Percentiles rank a stretch among this genome's conserved stretches.
Conservation (phyloP, 768 basidiomycete species). For the Tylopilus sp. region DNA sequence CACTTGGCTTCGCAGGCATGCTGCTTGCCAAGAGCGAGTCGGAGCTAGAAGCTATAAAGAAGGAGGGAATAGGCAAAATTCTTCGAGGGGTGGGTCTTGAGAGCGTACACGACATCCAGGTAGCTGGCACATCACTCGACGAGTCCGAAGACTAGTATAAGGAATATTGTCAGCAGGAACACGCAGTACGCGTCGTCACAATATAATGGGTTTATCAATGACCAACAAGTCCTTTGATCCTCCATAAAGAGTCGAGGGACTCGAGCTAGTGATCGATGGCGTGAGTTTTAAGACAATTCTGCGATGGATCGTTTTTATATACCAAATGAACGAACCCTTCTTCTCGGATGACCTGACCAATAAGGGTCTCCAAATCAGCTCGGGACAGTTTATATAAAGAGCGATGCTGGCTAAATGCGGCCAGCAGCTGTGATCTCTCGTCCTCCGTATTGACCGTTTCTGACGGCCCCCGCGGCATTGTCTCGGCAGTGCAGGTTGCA, state of each 20-base stretch:
- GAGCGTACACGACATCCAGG: conserved; percentile 67
- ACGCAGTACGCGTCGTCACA: neutral
- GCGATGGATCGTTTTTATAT: conserved; percentile 15
- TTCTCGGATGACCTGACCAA: conserved; percentile 63
- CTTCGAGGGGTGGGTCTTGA: conserved; percentile 60
- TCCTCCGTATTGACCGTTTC: conserved; percentile 2
- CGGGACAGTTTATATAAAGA: conserved; percentile 53
- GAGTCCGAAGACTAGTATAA: conserved; percentile 18
- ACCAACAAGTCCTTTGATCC: conserved; percentile 38
- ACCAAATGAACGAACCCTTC: conserved; percentile 80
- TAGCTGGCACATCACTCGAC: conserved; percentile 45
- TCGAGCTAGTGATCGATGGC: conserved; percentile 42
- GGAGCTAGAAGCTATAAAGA: conserved; percentile 67
- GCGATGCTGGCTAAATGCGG: conserved; percentile 42
- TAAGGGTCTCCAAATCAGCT: conserved; percentile 50
- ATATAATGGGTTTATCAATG: conserved; percentile 10
- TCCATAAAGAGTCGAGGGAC: conserved; percentile 52
- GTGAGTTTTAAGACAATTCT: conserved; percentile 12
- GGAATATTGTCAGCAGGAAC: conserved; percentile 1
- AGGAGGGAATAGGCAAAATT: conserved; percentile 60
- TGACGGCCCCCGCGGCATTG: conserved; percentile 5
- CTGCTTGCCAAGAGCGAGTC: conserved; percentile 79
- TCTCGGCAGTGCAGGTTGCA: conserved; percentile 5
- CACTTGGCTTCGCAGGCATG: conserved; percentile 89
- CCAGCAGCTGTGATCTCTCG: conserved; percentile 26